phyloP scores from a whole-genome alignment of 768 basidiomycete genomes.

The Leucogyrophana mollusca region DNA sequence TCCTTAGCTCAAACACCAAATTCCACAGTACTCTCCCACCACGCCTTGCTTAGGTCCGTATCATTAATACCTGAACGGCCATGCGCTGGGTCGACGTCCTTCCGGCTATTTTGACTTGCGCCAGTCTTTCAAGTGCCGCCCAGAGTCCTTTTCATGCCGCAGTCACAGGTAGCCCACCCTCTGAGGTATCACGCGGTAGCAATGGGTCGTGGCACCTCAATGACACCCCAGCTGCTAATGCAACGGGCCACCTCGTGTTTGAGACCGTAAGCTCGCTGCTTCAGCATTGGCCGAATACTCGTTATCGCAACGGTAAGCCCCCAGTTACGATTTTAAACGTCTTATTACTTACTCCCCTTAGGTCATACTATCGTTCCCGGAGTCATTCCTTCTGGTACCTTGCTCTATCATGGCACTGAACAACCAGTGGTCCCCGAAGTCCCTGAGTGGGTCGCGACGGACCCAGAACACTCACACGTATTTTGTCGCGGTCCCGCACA shows the following conservation, averaged over 20 bases:
- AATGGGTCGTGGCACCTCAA: constrained; percentile 27
- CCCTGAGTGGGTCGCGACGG: constrained; percentile 13
- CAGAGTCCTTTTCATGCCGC: too few species aligned
- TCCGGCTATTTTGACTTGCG: too few species aligned
- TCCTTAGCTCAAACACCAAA: too few species aligned
- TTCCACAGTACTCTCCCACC: too few species aligned
- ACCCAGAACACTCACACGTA: constrained; percentile 24
- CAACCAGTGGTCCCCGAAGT: constrained; percentile 10
- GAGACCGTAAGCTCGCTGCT: constrained; percentile 31
- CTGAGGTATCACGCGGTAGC: too few species aligned
- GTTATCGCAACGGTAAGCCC: constrained; percentile 41
- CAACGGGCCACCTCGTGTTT: constrained; percentile 32
- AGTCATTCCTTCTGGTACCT: constrained; percentile 6
- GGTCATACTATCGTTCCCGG: constrained; percentile 5
- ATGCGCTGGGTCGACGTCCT: too few species aligned
- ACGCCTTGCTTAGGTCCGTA: too few species aligned
- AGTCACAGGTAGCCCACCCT: too few species aligned
- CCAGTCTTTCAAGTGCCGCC: too few species aligned
- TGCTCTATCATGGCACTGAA: constrained; percentile 13
- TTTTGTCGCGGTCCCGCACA: constrained; percentile 27
- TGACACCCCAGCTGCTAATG: constrained; percentile 18
- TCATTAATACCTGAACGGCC: too few species aligned
- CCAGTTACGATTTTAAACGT: not conserved
- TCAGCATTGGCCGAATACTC: constrained; percentile 47
- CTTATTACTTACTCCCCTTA: not conserved